phyloP scores from a whole-genome alignment of 2,329 filamentous ascomycete species.

The Fusarium phyllophilum region DNA sequence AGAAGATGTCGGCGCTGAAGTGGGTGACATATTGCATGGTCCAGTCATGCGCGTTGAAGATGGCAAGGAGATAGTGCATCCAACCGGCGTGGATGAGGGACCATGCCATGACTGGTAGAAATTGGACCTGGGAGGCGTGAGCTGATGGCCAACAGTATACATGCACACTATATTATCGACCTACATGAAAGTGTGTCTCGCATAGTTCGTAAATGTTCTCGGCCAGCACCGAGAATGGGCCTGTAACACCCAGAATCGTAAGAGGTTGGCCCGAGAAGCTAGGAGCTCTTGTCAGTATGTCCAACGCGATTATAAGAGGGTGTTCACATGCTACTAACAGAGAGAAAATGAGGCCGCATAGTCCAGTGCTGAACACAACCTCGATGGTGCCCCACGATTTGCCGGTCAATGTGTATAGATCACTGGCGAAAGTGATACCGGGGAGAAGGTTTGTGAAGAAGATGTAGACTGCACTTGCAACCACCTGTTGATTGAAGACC shows the following conservation, averaged over 20 bases:
- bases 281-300: background rate
- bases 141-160: background rate
- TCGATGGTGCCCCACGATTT: constrained; percentile 74
- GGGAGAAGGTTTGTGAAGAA: constrained; percentile 75
- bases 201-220: constrained; percentile 73
- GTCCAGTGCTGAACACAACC: constrained; percentile 72
- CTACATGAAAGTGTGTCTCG: constrained; percentile 62
- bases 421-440: constrained; percentile 74
- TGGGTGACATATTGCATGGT: constrained; percentile 76
- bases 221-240: constrained; percentile 73
- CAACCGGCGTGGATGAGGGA: constrained; percentile 71
- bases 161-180: constrained; percentile 5
- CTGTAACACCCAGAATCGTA: constrained; percentile 73
- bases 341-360: constrained; percentile 72
- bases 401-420: constrained; percentile 70
- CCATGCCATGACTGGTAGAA: constrained; percentile 76
- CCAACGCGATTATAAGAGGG: background rate
- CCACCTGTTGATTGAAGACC: constrained; percentile 70
- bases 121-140: constrained; percentile 55
- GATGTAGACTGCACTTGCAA: constrained; percentile 72
- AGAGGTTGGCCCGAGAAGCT: constrained; percentile 69
- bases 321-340: constrained; percentile 53
- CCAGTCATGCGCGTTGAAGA: constrained; percentile 76
- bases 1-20: constrained; percentile 74
- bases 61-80: constrained; percentile 72